Conservation (phyloP, 176 grass and related monocot genomes). For the Oryza glumipatula region DNA sequence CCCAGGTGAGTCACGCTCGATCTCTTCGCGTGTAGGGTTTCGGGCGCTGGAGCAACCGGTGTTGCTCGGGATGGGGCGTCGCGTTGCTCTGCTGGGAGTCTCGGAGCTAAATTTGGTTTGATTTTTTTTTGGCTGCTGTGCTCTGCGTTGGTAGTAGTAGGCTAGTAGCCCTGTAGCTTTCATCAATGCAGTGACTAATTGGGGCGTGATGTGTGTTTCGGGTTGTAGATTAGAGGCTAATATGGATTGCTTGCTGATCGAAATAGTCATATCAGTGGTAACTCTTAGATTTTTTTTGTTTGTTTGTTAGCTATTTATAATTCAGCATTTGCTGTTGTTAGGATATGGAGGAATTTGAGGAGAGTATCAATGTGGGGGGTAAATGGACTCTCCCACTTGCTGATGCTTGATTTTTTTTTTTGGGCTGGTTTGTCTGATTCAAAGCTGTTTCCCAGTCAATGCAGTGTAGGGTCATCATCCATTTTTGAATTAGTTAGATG, state of each 20-base stretch:
- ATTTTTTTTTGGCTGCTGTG: not conserved
- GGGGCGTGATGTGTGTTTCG: conserved; percentile 13
- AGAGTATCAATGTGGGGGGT: not conserved
- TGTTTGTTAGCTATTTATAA: conserved; percentile 13
- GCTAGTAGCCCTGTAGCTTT: conserved; percentile 10
- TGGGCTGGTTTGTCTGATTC: not conserved
- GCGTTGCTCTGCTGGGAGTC: conserved; percentile 16
- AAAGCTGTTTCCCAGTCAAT: conserved; percentile 34
- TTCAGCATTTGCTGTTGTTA: not conserved
- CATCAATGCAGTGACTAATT: conserved; percentile 21
- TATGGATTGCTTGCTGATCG: not conserved
- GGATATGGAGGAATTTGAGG: conserved; percentile 3
- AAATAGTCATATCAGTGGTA: conserved; percentile 8
- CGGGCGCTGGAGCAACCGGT: not conserved
- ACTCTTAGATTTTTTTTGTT: not conserved
- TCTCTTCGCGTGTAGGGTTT: conserved; percentile 47
- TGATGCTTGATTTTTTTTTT: not conserved
- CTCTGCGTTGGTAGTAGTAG: not conserved
- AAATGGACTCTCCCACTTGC: not conserved
- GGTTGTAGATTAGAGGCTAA: not conserved
- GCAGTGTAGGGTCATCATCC: not conserved
- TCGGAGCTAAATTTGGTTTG: conserved; percentile 35
- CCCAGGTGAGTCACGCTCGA: conserved; percentile 75
- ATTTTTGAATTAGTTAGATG: not conserved
- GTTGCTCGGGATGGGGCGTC: conserved; percentile 21